These are phyloP conservation scores for Flaveria brownii DNA, from an alignment of 129 eudicot genomes.

Conservation along the genomic window DNA sequence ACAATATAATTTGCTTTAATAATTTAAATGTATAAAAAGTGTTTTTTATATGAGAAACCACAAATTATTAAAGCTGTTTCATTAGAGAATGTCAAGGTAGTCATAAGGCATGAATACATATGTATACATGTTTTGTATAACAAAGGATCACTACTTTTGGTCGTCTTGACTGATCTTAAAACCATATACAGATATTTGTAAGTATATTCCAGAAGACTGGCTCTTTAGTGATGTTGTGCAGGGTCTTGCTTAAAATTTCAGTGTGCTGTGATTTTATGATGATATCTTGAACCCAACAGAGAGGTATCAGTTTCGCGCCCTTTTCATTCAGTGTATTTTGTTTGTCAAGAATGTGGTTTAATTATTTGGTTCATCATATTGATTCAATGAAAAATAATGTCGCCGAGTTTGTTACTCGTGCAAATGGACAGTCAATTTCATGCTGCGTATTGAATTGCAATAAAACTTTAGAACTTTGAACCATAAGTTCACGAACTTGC, in stretches of 20 bases:
- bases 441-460: conserved; percentile 7
- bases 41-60: conserved; percentile 5
- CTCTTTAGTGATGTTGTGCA: conserved; percentile 2
- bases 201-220: conserved; percentile 21
- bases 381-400: conserved; percentile 23
- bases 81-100: neutral
- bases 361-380: conserved; percentile 20
- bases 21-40: too few relatives aligned
- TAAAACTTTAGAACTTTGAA: conserved; percentile 1
- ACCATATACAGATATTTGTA: conserved; percentile 34
- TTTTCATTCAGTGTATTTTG: neutral
- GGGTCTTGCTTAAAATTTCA: too few relatives aligned
- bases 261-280: too few relatives aligned
- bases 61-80: conserved; percentile 39
- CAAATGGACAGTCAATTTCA: neutral
- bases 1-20: too few relatives aligned
- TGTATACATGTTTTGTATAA: conserved; percentile 25
- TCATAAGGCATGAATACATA: conserved; percentile 27
- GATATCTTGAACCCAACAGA: too few relatives aligned
- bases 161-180: conserved; percentile 28
- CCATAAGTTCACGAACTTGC: conserved; percentile 3
- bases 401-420: neutral
- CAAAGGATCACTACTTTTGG: conserved; percentile 18
- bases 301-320: neutral
- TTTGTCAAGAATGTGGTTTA: conserved; percentile 15